phyloP scores from a whole-genome alignment of 1,284 basidiomycete species.

The Flammula alnicola region DNA sequence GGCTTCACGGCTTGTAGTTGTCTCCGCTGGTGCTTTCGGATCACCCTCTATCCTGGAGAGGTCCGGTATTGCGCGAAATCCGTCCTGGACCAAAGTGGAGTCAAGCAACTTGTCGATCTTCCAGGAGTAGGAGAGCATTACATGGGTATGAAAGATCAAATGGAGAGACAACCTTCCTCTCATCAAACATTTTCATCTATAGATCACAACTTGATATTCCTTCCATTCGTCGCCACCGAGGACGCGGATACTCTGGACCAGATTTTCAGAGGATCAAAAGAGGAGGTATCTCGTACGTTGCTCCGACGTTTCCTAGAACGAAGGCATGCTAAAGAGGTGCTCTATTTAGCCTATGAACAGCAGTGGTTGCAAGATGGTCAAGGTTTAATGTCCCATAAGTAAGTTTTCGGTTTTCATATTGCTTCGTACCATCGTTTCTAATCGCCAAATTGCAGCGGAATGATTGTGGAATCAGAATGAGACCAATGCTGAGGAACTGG shows the following conservation, averaged over 20 bases:
- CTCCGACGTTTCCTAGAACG: not conserved
- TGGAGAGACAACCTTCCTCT: not conserved
- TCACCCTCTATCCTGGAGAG: constrained; percentile 59
- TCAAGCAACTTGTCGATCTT: constrained; percentile 50
- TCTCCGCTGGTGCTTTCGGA: constrained; percentile 60
- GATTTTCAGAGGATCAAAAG: constrained; percentile 41
- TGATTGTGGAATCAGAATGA: constrained; percentile 44
- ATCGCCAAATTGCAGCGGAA: constrained; percentile 30
- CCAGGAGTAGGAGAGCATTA: constrained; percentile 63
- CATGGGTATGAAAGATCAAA: constrained; percentile 40
- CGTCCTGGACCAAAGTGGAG: constrained; percentile 44
- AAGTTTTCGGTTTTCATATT: constrained; percentile 8
- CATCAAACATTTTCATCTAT: constrained; percentile 1
- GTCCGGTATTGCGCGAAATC: constrained; percentile 49
- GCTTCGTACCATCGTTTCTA: not conserved
- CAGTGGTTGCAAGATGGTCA: constrained; percentile 49
- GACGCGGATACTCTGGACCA: constrained; percentile 49
- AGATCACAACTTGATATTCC: constrained; percentile 50
- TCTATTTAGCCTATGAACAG: constrained; percentile 39
- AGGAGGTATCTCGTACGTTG: constrained; percentile 37
- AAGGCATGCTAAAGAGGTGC: not conserved
- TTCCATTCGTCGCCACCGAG: constrained; percentile 41
- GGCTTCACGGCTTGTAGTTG: constrained; percentile 49
- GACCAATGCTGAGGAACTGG: constrained; percentile 41
- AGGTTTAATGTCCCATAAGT: constrained; percentile 58